A percentile compares a stretch with the other conserved stretches of the same genome.
Evolutionary conservation across 176 grass and related monocot species (phyloP).

Genomic region (Zea luxurians): DNA sequence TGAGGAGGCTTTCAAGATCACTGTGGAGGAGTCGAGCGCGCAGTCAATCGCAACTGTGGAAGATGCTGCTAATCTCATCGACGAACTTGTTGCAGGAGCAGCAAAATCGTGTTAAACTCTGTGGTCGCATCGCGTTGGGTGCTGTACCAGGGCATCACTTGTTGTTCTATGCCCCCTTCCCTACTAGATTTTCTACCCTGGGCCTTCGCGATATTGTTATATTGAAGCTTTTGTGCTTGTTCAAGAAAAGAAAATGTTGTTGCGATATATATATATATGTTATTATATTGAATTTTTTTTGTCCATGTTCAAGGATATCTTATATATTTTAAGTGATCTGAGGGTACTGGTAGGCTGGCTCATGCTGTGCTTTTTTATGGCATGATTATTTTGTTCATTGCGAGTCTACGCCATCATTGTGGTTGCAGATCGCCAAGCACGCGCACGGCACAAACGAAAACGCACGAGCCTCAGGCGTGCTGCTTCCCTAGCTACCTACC

Average conservation of each 20-base stretch:
- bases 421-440: slow-evolving; percentile 21
- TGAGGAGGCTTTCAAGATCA: slow-evolving; percentile 58
- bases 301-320: no score
- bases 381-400: slow-evolving; percentile 31
- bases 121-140: neutral
- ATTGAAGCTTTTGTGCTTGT: slow-evolving; percentile 11
- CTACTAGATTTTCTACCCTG: slow-evolving; percentile 32
- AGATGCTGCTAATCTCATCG: slow-evolving; percentile 58
- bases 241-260: neutral
- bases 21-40: slow-evolving; percentile 45
- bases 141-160: neutral
- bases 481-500: slow-evolving; percentile 36
- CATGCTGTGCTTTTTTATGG: slow-evolving; percentile 15
- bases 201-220: neutral
- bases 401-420: slow-evolving; percentile 18
- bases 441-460: slow-evolving; percentile 35
- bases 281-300: neutral
- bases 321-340: no score
- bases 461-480: slow-evolving; percentile 46
- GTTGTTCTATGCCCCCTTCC: neutral
- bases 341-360: neutral
- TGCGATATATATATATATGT: neutral
- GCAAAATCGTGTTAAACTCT: neutral
- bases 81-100: slow-evolving; percentile 30
- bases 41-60: slow-evolving; percentile 51